Base-by-base conservation (phyloP, 345 rosid genomes). In the Corchorus capsularis region DNA sequence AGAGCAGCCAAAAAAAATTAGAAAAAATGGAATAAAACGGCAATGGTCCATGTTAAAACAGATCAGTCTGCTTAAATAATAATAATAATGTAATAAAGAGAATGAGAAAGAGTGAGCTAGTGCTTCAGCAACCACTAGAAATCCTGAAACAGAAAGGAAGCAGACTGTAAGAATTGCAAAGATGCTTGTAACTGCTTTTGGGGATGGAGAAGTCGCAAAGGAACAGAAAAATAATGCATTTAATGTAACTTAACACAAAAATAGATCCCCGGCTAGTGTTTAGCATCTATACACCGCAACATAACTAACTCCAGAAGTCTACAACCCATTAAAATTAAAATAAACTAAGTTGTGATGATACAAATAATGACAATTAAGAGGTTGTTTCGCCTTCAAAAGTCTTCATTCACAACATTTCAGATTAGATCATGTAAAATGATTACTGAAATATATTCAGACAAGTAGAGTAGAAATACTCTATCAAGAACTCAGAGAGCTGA, bases 51-150 rank as follows among this genome's bases (percentile, higher is more conserved):
- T 41, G 54, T 22, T 43, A 59, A 56, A 57, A 22, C 54, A 45
- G 1, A 43, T 17, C 8, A 12, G 14, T 56, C 1, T 27, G 27
- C 27, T 27, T 27, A 27, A 27, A 27, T 27, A 1, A 27, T 27
- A 1, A 27, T 27, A 43, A 61, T 22, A 68, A 32, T 49, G 72
- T 13, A 68, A 49, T 47, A 17, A 49, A 68, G 11, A 45, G 13
- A 68, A 5, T 19, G 13, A 47, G 2, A 27, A 2, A 68, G 20
- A 32, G 22, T 27, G 16, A 68, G 41, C 10, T 22, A 47, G 39
- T 46, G 55, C 72, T 68, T 69, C 72, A 69, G 57, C 72, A 50
- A 27, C 72, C 41, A 27, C 10, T 49, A 49, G 41, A 68, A 27
- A 17, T 46, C 55, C 72, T 47, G 41, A 68, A 68, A 68, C 56